Conservation (phyloP, 371 early-diverging fungal genomes). For the Syncephalastrum sp. region DNA sequence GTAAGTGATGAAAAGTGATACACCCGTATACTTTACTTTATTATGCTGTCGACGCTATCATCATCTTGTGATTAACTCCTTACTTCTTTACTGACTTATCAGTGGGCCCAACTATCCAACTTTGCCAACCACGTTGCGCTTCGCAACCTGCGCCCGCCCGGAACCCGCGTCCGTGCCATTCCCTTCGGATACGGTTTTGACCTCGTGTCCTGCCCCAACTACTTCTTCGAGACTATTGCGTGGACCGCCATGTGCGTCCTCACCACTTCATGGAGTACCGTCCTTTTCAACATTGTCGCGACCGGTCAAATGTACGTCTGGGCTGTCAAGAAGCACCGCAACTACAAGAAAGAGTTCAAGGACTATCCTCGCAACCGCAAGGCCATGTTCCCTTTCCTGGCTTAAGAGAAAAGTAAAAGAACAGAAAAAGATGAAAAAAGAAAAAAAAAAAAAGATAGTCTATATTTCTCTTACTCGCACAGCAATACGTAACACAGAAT, state of each 20-base stretch:
- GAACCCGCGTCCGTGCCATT: conserved; percentile 84
- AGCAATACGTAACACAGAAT: neutral
- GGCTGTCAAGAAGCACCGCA: conserved; percentile 95
- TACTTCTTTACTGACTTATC: neutral
- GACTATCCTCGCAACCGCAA: conserved; percentile 90
- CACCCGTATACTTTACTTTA: neutral
- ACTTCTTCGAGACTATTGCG: conserved; percentile 86
- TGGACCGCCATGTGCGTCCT: conserved; percentile 80
- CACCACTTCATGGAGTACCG: conserved; percentile 75
- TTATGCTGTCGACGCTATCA: neutral
- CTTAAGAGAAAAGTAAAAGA: conserved; percentile 33
- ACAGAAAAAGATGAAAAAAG: neutral
- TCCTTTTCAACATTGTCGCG: conserved; percentile 79
- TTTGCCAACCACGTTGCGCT: conserved; percentile 82
- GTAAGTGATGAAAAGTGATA: conserved; percentile 41
- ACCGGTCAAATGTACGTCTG: conserved; percentile 93
- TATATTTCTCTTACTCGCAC: no score
- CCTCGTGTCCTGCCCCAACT: conserved; percentile 91
- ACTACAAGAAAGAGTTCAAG: conserved; percentile 89
- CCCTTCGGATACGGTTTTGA: conserved; percentile 94
- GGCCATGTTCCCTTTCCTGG: conserved; percentile 88
- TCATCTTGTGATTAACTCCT: neutral
- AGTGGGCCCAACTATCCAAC: conserved; percentile 87
- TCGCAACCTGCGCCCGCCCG: conserved; percentile 91
- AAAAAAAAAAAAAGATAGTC: no score